A percentile compares a stretch with the other conserved stretches of the same genome.
Conservation (phyloP, 1,284 basidiomycete genomes). For the Pseudozyma pruni region DNA sequence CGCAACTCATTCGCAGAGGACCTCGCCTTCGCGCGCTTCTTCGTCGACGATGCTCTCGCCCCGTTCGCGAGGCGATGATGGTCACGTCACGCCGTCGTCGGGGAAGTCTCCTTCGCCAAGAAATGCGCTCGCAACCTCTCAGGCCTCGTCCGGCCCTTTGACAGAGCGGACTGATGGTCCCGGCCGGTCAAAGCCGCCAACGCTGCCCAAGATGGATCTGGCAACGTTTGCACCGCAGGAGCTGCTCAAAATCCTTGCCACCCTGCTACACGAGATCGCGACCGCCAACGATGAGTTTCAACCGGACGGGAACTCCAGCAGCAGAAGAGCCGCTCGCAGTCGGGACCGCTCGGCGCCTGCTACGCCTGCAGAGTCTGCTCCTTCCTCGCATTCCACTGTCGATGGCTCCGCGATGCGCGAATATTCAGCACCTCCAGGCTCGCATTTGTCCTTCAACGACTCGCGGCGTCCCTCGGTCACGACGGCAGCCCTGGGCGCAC, state of each 20-base stretch:
- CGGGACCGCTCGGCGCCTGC: constrained; percentile 29
- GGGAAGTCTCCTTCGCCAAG: neutral
- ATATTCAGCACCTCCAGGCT: constrained; percentile 31
- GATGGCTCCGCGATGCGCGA: constrained; percentile 10
- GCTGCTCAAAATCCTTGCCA: constrained; percentile 87
- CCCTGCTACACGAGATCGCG: constrained; percentile 89
- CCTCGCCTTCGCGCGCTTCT: constrained; percentile 2
- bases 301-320: constrained; percentile 39
- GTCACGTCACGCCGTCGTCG: neutral
- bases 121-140: constrained; percentile 5
- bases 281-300: constrained; percentile 80
- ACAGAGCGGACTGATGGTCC: constrained; percentile 10
- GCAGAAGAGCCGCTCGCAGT: constrained; percentile 22
- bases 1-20: neutral
- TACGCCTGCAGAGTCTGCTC: constrained; percentile 15
- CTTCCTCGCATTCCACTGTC: too few relatives aligned
- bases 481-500: constrained; percentile 80
- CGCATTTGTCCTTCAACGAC: constrained; percentile 52
- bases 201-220: constrained; percentile 71
- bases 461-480: constrained; percentile 69
- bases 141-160: constrained; percentile 5
- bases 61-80: constrained; percentile 15
- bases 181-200: constrained; percentile 13
- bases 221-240: constrained; percentile 73
- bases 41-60: constrained; percentile 15